Evolutionary conservation across 2,329 filamentous ascomycete genomes (phyloP).

Genomic region (Fonsecaea pugnacius): DNA sequence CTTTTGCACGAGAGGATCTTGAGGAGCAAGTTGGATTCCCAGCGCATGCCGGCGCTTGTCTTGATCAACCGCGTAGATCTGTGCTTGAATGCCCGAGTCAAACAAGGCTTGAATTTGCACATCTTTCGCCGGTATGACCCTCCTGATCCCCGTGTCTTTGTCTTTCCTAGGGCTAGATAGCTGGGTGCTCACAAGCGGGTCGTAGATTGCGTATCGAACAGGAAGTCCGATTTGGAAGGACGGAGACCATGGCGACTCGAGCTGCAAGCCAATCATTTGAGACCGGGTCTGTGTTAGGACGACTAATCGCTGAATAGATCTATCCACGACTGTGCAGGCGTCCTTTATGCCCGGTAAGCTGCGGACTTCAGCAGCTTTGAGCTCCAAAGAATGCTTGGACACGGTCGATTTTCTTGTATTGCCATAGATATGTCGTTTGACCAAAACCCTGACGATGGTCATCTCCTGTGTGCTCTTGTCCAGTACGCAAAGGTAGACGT

Average conservation of each 20-base stretch:
- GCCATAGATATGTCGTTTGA: slow-evolving; percentile 47
- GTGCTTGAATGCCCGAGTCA: slow-evolving; percentile 32
- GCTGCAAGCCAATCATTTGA: slow-evolving; percentile 68
- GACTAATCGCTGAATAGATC: slow-evolving; percentile 68
- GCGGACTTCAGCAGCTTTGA: slow-evolving; percentile 52
- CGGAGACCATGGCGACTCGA: slow-evolving; percentile 76
- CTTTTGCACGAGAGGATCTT: slow-evolving; percentile 64
- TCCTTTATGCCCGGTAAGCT: slow-evolving; percentile 72
- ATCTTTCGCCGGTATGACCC: slow-evolving; percentile 27
- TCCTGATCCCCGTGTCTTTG: slow-evolving; percentile 29
- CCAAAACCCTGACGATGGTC: slow-evolving; percentile 67
- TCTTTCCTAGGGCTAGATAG: slow-evolving; percentile 40
- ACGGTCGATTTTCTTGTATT: slow-evolving; percentile 20
- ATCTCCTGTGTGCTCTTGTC: slow-evolving; percentile 70
- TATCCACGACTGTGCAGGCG: slow-evolving; percentile 72
- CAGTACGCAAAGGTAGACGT: slow-evolving; percentile 66
- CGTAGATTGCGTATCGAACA: slow-evolving; percentile 60
- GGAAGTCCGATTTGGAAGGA: slow-evolving; percentile 70
- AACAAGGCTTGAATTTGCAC: slow-evolving; percentile 26
- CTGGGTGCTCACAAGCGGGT: slow-evolving; percentile 64
- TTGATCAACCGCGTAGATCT: slow-evolving; percentile 28
- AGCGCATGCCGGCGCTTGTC: slow-evolving; percentile 60
- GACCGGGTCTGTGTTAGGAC: slow-evolving; percentile 69
- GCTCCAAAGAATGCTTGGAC: slow-evolving; percentile 25
- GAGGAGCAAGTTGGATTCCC: slow-evolving; percentile 68